A percentile compares a stretch with the other conserved stretches of the same genome.
Conservation (phyloP, 2,329 filamentous ascomycete genomes). For the Fusarium lateritium region DNA sequence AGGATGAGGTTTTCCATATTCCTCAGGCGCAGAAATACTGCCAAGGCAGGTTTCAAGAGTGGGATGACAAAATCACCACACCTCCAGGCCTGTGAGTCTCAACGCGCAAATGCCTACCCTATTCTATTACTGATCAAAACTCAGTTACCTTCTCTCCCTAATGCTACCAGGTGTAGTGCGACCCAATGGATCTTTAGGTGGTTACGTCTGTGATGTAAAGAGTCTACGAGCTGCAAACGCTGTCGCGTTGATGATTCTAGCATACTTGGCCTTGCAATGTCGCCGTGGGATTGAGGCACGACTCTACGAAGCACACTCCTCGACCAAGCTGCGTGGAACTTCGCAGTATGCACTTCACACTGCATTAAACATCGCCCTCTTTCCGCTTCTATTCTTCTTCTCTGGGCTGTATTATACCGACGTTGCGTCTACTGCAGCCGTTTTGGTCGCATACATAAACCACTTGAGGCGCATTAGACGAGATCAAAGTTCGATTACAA, state of each 20-base stretch:
- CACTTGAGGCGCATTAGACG: slow-evolving; percentile 63
- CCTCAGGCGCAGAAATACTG: slow-evolving; percentile 94
- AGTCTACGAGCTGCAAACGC: slow-evolving; percentile 66
- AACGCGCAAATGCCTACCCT: not conserved
- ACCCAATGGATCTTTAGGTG: slow-evolving; percentile 14
- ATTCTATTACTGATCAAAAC: slow-evolving; percentile 15
- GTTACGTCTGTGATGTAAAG: slow-evolving; percentile 47
- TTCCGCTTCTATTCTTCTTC: slow-evolving; percentile 96
- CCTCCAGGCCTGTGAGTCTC: slow-evolving; percentile 82
- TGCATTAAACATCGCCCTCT: slow-evolving; percentile 84
- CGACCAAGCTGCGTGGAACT: slow-evolving; percentile 38
- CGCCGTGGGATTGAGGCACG: slow-evolving; percentile 66
- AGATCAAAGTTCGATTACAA: slow-evolving; percentile 53
- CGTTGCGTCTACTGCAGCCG: slow-evolving; percentile 82
- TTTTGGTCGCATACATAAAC: slow-evolving; percentile 77
- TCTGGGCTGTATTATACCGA: slow-evolving; percentile 97
- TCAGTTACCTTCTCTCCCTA: slow-evolving; percentile 64
- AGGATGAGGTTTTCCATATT: slow-evolving; percentile 92
- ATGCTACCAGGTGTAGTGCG: slow-evolving; percentile 46
- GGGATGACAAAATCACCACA: slow-evolving; percentile 98
- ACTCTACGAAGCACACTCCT: slow-evolving; percentile 49
- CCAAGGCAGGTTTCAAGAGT: slow-evolving; percentile 77
- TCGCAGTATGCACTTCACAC: slow-evolving; percentile 69
- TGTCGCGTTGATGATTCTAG: slow-evolving; percentile 57
- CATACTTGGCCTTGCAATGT: slow-evolving; percentile 64